Percentiles rank a stretch among this genome's conserved stretches.
Evolutionary conservation across 2,329 filamentous ascomycete species (phyloP).

Genomic region (Myriosclerotinia scirpicola): DNA sequence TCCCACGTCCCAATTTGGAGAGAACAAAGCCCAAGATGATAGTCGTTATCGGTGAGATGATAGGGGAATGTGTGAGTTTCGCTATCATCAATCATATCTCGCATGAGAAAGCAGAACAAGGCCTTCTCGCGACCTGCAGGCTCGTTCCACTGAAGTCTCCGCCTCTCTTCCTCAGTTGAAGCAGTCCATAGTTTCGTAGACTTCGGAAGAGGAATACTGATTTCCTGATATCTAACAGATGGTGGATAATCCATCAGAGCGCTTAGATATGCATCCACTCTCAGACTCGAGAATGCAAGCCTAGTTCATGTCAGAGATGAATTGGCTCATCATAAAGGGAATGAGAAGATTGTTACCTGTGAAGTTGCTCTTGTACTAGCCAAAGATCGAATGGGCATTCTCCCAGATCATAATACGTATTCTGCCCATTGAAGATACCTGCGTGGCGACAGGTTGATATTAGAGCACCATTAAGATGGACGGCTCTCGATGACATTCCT

Average conservation of each 20-base stretch:
- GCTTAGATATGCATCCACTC: conserved; percentile 18
- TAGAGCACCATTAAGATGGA: conserved; percentile 14
- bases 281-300: not conserved
- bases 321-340: no score
- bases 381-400: conserved; percentile 18
- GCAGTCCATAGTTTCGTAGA: conserved; percentile 4
- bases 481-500: conserved; percentile 8
- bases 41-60: conserved; percentile 8
- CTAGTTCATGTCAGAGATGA: conserved; percentile 1
- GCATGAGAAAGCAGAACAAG: conserved; percentile 18
- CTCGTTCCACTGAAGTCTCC: conserved; percentile 16
- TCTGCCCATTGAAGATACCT: conserved; percentile 19
- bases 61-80: not conserved
- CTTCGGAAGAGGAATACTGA: conserved; percentile 20
- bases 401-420: conserved; percentile 18
- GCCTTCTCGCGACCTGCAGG: conserved; percentile 18
- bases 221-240: conserved; percentile 18
- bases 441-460: conserved; percentile 13
- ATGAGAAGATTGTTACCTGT: not conserved
- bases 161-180: conserved; percentile 15
- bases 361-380: conserved; percentile 14
- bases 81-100: conserved; percentile 10
- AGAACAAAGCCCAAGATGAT: conserved; percentile 16
- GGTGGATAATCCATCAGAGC: conserved; percentile 15
- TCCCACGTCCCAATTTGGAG: conserved; percentile 19